Base-by-base conservation (phyloP, 140 eudicot genomes). In the Senecio squalidus region DNA sequence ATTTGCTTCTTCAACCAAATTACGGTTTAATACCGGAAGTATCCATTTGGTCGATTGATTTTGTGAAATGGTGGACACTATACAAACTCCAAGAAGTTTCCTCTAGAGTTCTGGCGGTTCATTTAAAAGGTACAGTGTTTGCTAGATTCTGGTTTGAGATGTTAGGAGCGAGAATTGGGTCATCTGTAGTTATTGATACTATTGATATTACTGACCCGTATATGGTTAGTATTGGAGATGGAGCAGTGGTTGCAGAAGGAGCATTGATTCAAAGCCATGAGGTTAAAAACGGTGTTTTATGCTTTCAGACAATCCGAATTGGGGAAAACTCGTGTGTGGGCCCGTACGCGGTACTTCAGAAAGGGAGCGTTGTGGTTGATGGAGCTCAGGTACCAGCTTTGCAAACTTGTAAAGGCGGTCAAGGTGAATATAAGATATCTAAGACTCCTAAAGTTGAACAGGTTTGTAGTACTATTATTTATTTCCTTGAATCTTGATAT, bases 1-100 rank as follows among this genome's bases (percentile, higher is more conserved):
- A 76, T 66, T 72, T 79, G 7, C 78, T 78, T 64, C 73, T 82
- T 44, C 82, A 82, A 52, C 89, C 84, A 15, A 82, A 82, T 31
- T 82, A 82, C 28, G 84, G 81, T 45, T 52, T 62, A 55, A 61
- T 1, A 50, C 75, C 82, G 13, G 70, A 77, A 17, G 36, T 71
- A 29, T 82, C 89, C n/a, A n/a, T n/a, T n/a, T n/a, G n/a, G n/a
- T n/a, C n/a, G n/a, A n/a, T n/a, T n/a, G n/a, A n/a, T n/a, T n/a
- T n/a, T n/a, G n/a, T n/a, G n/a, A n/a, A n/a, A n/a, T n/a, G n/a
- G n/a, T n/a, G n/a, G n/a, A n/a, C n/a, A n/a, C n/a, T n/a, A n/a
- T n/a, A n/a, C n/a, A n/a, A n/a, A n/a, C n/a, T n/a, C n/a, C n/a
- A n/a, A 54, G 81, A 81, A 21, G 55, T 71, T 46, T 17, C 68